A percentile compares a stretch with the other conserved stretches of the same genome.
Conservation (phyloP, 192 early-diverging fungal species). For the Coemansia sp. region DNA sequence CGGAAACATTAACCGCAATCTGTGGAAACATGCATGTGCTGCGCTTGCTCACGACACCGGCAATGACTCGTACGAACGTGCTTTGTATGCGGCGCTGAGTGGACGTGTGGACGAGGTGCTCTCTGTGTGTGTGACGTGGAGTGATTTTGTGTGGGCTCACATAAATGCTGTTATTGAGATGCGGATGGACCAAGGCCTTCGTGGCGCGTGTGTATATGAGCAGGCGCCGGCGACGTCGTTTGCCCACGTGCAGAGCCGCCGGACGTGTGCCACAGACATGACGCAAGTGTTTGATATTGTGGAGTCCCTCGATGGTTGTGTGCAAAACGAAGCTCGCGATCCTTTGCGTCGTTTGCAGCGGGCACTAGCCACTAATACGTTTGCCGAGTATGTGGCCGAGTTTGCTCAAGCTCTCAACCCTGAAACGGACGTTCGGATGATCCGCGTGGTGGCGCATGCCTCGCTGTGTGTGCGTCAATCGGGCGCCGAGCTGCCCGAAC, state of each 20-base stretch:
- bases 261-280: slow-evolving; percentile 22
- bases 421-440: slow-evolving; percentile 37
- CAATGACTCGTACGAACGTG: slow-evolving; percentile 70
- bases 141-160: slow-evolving; percentile 83
- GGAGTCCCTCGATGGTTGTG: slow-evolving; percentile 12
- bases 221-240: slow-evolving; percentile 29
- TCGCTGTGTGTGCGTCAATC: slow-evolving; percentile 63
- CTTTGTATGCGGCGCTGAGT: slow-evolving; percentile 70
- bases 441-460: slow-evolving; percentile 71
- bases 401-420: slow-evolving; percentile 16
- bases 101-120: slow-evolving; percentile 74
- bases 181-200: slow-evolving; percentile 52
- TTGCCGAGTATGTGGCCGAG: slow-evolving; percentile 22
- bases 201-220: slow-evolving; percentile 23
- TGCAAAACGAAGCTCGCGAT: slow-evolving; percentile 21
- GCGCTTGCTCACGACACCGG: slow-evolving; percentile 43
- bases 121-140: slow-evolving; percentile 79
- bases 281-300: slow-evolving; percentile 26
- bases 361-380: slow-evolving; percentile 19
- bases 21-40: slow-evolving; percentile 51
- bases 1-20: slow-evolving; percentile 42
- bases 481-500: slow-evolving; percentile 48
- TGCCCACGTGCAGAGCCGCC: slow-evolving; percentile 35
- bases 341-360: slow-evolving; percentile 41
- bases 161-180: slow-evolving; percentile 72